A percentile compares a stretch with the other conserved stretches of the same genome.
Evolutionary conservation across 1,284 basidiomycete genomes (phyloP).

Genomic region (Irpex sp.): DNA sequence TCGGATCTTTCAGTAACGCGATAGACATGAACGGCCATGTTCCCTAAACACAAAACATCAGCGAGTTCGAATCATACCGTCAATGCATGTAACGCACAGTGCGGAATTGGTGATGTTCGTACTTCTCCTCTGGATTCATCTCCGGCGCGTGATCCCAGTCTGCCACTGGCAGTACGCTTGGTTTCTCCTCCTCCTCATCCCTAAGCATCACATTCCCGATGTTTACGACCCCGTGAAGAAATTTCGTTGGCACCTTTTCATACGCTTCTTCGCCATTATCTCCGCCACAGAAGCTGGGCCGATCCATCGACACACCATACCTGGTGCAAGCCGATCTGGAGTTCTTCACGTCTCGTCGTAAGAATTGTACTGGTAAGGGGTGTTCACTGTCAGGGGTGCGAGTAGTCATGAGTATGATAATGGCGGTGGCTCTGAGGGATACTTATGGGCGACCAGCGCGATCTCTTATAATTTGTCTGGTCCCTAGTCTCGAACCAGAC

Average conservation of each 20-base stretch:
- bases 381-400: no score
- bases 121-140: neutral
- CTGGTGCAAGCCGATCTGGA: no score
- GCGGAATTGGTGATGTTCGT: neutral
- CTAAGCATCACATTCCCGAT: conserved; percentile 6
- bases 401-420: no score
- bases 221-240: neutral
- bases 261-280: neutral
- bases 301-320: no score
- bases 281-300: no score
- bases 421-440: no score
- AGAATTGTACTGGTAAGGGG: no score
- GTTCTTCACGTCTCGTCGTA: no score
- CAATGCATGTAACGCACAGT: neutral
- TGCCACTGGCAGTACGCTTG: conserved; percentile 1
- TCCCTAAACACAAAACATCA: neutral
- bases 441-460: no score
- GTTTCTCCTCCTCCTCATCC: neutral
- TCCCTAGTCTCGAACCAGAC: no score
- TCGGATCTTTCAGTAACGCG: neutral
- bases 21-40: conserved; percentile 4
- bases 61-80: neutral
- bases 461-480: no score
- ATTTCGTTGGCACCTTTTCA: neutral
- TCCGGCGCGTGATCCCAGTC: conserved; percentile 4